phyloP scores from a whole-genome alignment of 306 rosid species.

The Lablab purpureus region DNA sequence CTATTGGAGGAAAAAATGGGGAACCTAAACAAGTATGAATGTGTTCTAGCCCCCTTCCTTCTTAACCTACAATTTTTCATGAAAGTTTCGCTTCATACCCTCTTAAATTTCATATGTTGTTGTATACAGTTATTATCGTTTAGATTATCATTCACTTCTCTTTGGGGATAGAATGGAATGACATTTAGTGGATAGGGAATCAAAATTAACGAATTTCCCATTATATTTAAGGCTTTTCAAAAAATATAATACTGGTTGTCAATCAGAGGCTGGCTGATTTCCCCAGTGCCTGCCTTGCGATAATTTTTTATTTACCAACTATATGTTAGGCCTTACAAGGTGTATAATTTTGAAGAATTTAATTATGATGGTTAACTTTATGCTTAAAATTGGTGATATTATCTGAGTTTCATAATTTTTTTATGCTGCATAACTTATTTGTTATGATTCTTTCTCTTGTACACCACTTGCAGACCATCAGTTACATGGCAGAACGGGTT shows the following conservation, averaged over 20 bases:
- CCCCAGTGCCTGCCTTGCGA: not conserved
- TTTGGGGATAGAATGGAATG: slow-evolving; percentile 18
- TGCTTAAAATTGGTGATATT: slow-evolving; percentile 31
- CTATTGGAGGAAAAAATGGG: slow-evolving; percentile 94
- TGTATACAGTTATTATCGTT: not conserved
- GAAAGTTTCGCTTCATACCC: not conserved
- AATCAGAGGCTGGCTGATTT: slow-evolving; percentile 11
- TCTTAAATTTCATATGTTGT: slow-evolving; percentile 21
- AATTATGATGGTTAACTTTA: slow-evolving; percentile 22
- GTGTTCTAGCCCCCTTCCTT: slow-evolving; percentile 25
- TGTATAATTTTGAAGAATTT: not conserved
- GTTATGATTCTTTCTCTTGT: slow-evolving; percentile 38
- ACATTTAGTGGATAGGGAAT: not conserved
- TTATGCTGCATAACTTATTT: not conserved
- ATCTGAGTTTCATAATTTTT: slow-evolving; percentile 4
- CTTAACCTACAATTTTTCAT: not conserved
- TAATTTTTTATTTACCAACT: slow-evolving; percentile 12
- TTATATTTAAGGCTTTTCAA: slow-evolving; percentile 1
- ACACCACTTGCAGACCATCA: slow-evolving; percentile 69
- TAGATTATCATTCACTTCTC: not conserved
- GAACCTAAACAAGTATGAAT: slow-evolving; percentile 78
- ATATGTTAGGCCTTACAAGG: not conserved
- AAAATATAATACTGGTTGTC: not conserved
- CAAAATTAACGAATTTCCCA: not conserved
- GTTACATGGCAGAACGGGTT: slow-evolving; percentile 95